Conservation (phyloP, 2,329 filamentous ascomycete species). For the Penicillium sp. region DNA sequence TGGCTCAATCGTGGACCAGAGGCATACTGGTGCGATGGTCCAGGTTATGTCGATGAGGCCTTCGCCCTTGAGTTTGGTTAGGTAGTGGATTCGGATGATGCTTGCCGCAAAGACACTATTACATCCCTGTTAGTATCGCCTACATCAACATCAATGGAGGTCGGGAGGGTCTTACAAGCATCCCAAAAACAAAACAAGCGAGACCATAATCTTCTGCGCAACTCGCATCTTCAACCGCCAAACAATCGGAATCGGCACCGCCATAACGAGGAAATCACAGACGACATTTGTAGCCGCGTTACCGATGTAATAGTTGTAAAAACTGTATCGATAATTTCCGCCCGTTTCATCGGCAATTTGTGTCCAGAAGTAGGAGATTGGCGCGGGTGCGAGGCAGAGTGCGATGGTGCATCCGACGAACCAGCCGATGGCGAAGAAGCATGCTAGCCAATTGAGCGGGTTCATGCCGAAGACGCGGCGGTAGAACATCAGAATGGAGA, state of each 20-base stretch:
- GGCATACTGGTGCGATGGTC: constrained; percentile 8
- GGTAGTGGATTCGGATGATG: constrained; percentile 8
- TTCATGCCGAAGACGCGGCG: constrained; percentile 13
- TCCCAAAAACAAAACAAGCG: constrained; percentile 3
- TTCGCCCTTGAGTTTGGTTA: constrained; percentile 1
- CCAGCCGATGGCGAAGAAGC: not conserved
- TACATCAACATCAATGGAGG: not conserved
- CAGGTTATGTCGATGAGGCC: constrained; percentile 4
- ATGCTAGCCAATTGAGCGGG: constrained; percentile 4
- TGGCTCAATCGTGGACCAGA: constrained; percentile 14
- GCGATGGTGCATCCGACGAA: constrained; percentile 8
- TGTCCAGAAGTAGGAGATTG: constrained; percentile 13
- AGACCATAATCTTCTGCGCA: constrained; percentile 10
- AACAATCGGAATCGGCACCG: constrained; percentile 7
- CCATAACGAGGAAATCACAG: constrained; percentile 8
- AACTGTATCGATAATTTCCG: constrained; percentile 5
- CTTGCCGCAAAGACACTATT: constrained; percentile 11
- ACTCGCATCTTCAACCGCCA: constrained; percentile 11
- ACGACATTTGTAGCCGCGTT: constrained; percentile 11
- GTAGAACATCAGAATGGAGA: constrained; percentile 7
- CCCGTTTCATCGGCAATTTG: not conserved
- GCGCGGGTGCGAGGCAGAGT: not conserved
- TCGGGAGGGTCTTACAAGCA: constrained; percentile 1
- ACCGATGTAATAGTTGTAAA: constrained; percentile 11
- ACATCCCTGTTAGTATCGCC: not conserved